A percentile compares a stretch with the other conserved stretches of the same genome.
Evolutionary conservation across 179 eudicot species (phyloP).

Genomic region (Silene coronaria): DNA sequence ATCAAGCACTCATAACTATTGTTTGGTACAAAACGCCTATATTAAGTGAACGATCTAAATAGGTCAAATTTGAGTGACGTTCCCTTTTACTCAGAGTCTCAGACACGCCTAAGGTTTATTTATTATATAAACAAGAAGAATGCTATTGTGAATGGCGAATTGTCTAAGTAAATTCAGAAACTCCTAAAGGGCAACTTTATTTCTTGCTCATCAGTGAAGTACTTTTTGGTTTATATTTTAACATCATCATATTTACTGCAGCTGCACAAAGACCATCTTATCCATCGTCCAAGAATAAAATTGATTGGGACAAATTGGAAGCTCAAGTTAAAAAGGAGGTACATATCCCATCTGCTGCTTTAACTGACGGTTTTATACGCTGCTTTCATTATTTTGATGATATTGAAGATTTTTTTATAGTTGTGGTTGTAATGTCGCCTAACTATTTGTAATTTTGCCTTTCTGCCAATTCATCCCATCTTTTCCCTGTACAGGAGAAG

Average conservation of each 20-base stretch:
- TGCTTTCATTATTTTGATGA: no score
- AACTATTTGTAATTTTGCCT: not conserved
- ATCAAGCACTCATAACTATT: not conserved
- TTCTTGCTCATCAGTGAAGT: not conserved
- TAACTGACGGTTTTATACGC: not conserved
- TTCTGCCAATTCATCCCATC: not conserved
- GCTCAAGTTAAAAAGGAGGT: conserved; percentile 49
- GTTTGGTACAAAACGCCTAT: not conserved
- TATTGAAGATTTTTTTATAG: not conserved
- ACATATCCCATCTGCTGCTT: conserved; percentile 6
- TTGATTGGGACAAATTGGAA: conserved; percentile 95
- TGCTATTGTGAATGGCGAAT: no score
- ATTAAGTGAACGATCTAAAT: not conserved
- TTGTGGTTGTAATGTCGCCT: not conserved
- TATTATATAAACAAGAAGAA: no score
- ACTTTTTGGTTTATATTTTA: not conserved
- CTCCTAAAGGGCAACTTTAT: not conserved
- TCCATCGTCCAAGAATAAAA: conserved; percentile 67
- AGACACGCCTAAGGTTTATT: no score
- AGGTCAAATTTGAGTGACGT: not conserved
- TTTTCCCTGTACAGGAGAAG: conserved; percentile 56
- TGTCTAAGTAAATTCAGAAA: no score
- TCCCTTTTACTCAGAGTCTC: not conserved
- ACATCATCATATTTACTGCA: conserved; percentile 13
- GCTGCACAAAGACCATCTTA: conserved; percentile 51